phyloP scores from a whole-genome alignment of 176 grass and related monocot genomes.

The Triticum turgidum region DNA sequence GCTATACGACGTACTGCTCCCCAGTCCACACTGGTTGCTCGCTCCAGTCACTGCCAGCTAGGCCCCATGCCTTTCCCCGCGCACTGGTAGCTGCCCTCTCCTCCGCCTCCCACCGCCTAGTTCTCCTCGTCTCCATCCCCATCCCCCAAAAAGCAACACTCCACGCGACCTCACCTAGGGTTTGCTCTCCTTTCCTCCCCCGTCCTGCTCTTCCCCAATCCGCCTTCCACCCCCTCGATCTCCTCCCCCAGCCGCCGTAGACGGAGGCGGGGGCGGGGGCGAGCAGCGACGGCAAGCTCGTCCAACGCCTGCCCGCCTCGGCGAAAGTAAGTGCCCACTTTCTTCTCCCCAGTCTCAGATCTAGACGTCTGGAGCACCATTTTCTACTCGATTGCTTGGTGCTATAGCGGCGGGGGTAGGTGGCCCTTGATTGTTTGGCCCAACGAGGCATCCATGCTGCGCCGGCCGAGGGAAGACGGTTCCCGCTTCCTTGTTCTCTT shows the following conservation, averaged over 20 bases:
- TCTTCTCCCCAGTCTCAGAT: constrained; percentile 13
- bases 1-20: background rate
- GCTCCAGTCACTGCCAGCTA: background rate
- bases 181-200: constrained; percentile 9
- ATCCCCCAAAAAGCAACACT: background rate
- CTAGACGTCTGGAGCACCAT: background rate
- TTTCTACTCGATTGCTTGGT: background rate
- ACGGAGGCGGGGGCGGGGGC: constrained; percentile 13
- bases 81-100: background rate
- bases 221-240: constrained; percentile 10
- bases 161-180: constrained; percentile 19
- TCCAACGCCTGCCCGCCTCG: constrained; percentile 24
- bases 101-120: background rate
- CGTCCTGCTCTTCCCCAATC: background rate
- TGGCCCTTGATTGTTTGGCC: background rate
- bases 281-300: constrained; percentile 14
- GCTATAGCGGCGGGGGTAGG: background rate
- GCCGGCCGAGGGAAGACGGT: background rate
- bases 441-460: background rate
- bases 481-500: background rate
- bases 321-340: background rate
- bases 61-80: constrained; percentile 9
- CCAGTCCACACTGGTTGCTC: background rate
- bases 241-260: constrained; percentile 16
- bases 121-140: background rate